Evolutionary conservation across 306 rosid genomes (phyloP).

Genomic region (Lathyrus oleraceus): DNA sequence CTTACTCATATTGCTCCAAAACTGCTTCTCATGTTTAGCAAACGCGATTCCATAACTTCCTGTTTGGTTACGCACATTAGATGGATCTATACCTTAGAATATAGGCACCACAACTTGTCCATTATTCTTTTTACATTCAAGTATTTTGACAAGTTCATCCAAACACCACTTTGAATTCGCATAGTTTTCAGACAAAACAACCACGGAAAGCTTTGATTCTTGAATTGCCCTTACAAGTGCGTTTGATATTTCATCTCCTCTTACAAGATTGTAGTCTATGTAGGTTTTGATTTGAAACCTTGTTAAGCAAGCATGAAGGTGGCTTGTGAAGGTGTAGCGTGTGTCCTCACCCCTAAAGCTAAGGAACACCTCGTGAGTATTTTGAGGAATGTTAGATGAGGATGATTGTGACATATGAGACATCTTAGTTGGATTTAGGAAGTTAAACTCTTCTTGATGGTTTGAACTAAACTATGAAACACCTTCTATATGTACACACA

Average conservation of each 20-base stretch:
- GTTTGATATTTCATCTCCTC: constrained; percentile 29
- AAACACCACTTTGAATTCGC: constrained; percentile 32
- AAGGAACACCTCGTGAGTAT: constrained; percentile 28
- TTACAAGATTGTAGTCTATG: constrained; percentile 28
- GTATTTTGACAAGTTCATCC: constrained; percentile 21
- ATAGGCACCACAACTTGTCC: constrained; percentile 26
- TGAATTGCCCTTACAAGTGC: constrained; percentile 20
- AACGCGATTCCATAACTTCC: constrained; percentile 17
- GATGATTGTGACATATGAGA: constrained; percentile 4
- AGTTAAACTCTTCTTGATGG: too few species aligned
- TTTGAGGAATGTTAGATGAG: neutral
- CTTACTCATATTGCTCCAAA: neutral
- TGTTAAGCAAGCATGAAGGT: constrained; percentile 18
- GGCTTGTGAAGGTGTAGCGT: constrained; percentile 32
- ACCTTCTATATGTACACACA: too few species aligned
- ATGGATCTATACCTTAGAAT: constrained; percentile 27
- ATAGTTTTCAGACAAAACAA: constrained; percentile 28
- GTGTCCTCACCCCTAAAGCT: constrained; percentile 37
- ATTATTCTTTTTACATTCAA: constrained; percentile 9
- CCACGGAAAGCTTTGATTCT: constrained; percentile 15
- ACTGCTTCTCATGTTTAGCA: constrained; percentile 1
- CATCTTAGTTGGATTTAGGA: too few species aligned
- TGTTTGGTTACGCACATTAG: constrained; percentile 3
- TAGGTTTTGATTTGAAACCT: constrained; percentile 19
- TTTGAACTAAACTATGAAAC: too few species aligned